A percentile compares a stretch with the other conserved stretches of the same genome.
These are phyloP conservation scores for Neofusicoccum ribis DNA, from an alignment of 2,329 filamentous ascomycete genomes.

Conservation along the genomic window DNA sequence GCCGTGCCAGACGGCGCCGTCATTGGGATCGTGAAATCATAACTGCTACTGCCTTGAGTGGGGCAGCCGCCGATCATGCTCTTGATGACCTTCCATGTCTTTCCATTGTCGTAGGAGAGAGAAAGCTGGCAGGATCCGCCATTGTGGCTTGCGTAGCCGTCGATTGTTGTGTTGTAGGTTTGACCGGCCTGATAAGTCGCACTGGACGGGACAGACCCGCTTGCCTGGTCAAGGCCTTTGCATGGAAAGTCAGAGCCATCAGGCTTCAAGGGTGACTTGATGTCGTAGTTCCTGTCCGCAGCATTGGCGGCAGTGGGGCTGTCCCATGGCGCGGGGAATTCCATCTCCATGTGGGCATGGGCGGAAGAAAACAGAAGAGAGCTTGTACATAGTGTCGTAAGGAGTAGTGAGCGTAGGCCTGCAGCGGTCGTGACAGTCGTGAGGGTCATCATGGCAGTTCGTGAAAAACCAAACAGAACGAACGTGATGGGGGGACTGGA, in stretches of 20 bases:
- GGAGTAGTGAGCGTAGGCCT: constrained; percentile 10
- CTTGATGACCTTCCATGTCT: constrained; percentile 68
- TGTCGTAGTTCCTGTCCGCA: constrained; percentile 65
- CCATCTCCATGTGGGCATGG: constrained; percentile 57
- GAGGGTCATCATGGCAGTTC: constrained; percentile 9
- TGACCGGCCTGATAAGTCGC: constrained; percentile 64
- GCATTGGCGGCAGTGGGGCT: constrained; percentile 49
- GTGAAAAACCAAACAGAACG: constrained; percentile 10
- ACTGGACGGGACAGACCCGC: constrained; percentile 51
- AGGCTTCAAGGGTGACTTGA: constrained; percentile 64
- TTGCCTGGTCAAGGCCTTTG: constrained; percentile 59
- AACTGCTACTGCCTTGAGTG: constrained; percentile 47
- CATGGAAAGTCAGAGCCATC: constrained; percentile 71
- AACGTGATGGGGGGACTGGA: constrained; percentile 8
- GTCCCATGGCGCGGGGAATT: constrained; percentile 54
- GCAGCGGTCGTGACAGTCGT: neutral
- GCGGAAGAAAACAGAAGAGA: neutral
- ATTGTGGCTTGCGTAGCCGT: constrained; percentile 60
- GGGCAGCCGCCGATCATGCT: constrained; percentile 62
- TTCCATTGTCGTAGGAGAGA: constrained; percentile 70
- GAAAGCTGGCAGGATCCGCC: constrained; percentile 78
- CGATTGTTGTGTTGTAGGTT: constrained; percentile 63
- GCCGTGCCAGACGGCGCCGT: constrained; percentile 62
- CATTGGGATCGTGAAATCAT: constrained; percentile 66
- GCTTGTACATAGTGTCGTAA: constrained; percentile 9